Conservation (phyloP, 768 basidiomycete genomes). For the Lentinula edodes region DNA sequence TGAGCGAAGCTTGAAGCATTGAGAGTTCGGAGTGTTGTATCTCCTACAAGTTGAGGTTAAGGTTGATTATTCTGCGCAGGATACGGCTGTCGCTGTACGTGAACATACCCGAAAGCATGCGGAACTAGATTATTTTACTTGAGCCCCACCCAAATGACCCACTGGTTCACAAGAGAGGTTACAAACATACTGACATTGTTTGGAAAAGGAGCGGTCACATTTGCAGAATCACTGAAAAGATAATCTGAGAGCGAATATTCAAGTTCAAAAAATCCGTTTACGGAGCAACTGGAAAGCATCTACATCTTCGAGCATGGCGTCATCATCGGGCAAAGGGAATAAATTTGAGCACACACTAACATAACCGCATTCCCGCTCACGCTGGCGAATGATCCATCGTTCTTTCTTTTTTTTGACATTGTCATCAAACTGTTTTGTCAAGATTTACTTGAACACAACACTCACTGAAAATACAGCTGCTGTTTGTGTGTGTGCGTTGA, state of each 20-base stretch:
- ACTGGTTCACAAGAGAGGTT: not conserved
- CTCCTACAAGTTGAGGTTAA: constrained; percentile 15
- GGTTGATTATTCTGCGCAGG: not conserved
- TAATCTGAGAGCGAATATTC: constrained; percentile 4
- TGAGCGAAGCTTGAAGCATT: constrained; percentile 27
- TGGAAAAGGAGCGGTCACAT: constrained; percentile 9
- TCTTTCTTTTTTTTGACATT: constrained; percentile 1
- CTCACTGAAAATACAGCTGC: constrained; percentile 12
- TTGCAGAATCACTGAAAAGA: constrained; percentile 6
- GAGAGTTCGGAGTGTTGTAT: constrained; percentile 26
- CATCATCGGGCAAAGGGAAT: not conserved
- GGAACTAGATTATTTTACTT: not conserved
- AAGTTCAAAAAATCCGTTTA: not conserved
- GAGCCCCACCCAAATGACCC: not conserved
- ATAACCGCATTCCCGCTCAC: constrained; percentile 12
- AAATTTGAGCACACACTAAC: not conserved
- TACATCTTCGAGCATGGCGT: constrained; percentile 4
- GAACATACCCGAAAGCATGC: not conserved
- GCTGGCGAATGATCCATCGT: constrained; percentile 9
- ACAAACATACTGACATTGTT: constrained; percentile 6
- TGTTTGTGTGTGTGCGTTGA: not conserved
- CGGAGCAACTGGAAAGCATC: not conserved
- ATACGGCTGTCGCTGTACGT: not conserved
- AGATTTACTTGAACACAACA: not conserved
- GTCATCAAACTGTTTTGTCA: not conserved